These are phyloP conservation scores for Tremellales sp. DNA, from an alignment of 1,284 basidiomycete species.

Conservation along the genomic window DNA sequence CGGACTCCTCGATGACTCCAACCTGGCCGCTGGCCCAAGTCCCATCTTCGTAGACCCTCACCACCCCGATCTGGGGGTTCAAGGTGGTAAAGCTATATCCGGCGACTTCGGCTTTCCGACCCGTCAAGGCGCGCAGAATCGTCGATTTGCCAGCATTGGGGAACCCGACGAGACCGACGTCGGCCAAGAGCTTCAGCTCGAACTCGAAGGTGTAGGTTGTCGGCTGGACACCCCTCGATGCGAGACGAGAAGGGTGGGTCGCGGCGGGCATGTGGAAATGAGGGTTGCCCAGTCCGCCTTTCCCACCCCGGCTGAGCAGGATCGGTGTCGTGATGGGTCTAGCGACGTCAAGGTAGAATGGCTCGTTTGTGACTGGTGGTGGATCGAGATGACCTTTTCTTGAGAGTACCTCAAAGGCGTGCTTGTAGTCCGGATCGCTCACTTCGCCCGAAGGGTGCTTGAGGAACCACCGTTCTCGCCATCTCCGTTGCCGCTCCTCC, in stretches of 20 bases:
- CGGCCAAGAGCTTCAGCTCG: slow-evolving; percentile 92
- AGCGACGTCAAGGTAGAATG: slow-evolving; percentile 59
- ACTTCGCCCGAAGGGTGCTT: slow-evolving; percentile 34
- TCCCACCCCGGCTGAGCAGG: slow-evolving; percentile 72
- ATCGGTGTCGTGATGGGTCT: slow-evolving; percentile 56
- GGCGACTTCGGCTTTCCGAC: slow-evolving; percentile 81
- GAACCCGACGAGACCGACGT: slow-evolving; percentile 91
- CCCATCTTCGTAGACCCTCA: slow-evolving; percentile 76
- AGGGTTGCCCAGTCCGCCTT: slow-evolving; percentile 85
- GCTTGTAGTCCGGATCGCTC: slow-evolving; percentile 60
- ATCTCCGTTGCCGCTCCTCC: slow-evolving; percentile 52
- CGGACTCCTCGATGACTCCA: slow-evolving; percentile 66
- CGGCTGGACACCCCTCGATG: slow-evolving; percentile 73
- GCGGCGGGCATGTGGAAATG: slow-evolving; percentile 60
- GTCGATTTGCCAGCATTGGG: slow-evolving; percentile 85
- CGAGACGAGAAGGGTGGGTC: slow-evolving; percentile 67
- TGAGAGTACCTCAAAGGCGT: slow-evolving; percentile 65
- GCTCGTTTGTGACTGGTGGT: slow-evolving; percentile 20
- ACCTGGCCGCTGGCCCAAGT: slow-evolving; percentile 55
- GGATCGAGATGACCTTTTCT: slow-evolving; percentile 57
- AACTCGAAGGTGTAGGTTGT: slow-evolving; percentile 76
- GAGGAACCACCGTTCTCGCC: slow-evolving; percentile 47
- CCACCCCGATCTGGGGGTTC: slow-evolving; percentile 91
- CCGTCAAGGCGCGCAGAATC: slow-evolving; percentile 81
- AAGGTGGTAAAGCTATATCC: slow-evolving; percentile 92